Percentiles rank a stretch among this genome's conserved stretches.
phyloP scores from a whole-genome alignment of 2,329 filamentous ascomycete genomes.

The Penicillium digitatum region DNA sequence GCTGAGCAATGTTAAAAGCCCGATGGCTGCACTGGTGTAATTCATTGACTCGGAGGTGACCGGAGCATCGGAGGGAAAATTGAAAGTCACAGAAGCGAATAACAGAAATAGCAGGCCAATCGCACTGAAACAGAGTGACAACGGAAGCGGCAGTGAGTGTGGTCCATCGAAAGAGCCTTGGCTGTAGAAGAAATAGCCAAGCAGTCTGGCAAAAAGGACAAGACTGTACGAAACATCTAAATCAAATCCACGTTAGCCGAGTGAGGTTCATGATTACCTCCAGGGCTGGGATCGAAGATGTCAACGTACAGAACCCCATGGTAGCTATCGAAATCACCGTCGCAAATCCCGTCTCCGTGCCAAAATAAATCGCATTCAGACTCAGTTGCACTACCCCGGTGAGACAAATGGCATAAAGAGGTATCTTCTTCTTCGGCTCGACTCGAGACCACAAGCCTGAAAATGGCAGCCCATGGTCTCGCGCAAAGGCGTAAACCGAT shows the following conservation, averaged over 20 bases:
- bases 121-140: slow-evolving; percentile 4
- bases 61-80: slow-evolving; percentile 8
- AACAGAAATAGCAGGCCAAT: slow-evolving; percentile 7
- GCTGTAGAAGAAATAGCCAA: slow-evolving; percentile 7
- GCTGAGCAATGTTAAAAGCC: slow-evolving; percentile 3
- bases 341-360: slow-evolving; percentile 9
- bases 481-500: slow-evolving; percentile 37
- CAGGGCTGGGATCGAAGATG: no score
- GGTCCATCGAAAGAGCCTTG: neutral
- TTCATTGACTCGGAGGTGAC: slow-evolving; percentile 9
- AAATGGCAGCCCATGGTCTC: slow-evolving; percentile 16
- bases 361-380: slow-evolving; percentile 13
- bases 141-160: slow-evolving; percentile 1
- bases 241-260: neutral
- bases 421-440: slow-evolving; percentile 4
- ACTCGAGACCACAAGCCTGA: slow-evolving; percentile 3
- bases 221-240: slow-evolving; percentile 11
- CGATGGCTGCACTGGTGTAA: slow-evolving; percentile 10
- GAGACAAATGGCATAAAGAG: slow-evolving; percentile 2
- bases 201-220: slow-evolving; percentile 7
- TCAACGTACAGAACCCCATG: slow-evolving; percentile 9
- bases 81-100: slow-evolving; percentile 10
- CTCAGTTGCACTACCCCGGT: slow-evolving; percentile 4
- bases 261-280: neutral
- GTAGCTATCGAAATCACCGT: slow-evolving; percentile 10